Evolutionary conservation across 768 basidiomycete species (phyloP).

Genomic region (Hypsizygus marmoreus): DNA sequence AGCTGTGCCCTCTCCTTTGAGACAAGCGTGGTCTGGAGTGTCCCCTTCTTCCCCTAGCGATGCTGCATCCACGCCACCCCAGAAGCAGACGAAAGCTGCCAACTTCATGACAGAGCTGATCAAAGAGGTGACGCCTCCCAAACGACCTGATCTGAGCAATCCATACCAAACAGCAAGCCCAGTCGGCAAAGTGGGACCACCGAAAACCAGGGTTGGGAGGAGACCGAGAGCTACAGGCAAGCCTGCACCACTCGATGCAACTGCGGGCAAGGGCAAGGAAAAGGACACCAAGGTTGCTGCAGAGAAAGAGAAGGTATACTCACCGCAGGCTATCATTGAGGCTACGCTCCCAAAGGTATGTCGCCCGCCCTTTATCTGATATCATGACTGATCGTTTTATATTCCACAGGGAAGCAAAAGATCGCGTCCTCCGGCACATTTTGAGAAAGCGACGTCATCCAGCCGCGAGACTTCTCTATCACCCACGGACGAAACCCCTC

Average conservation of each 20-base stretch:
- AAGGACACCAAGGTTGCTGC: slow-evolving; percentile 17
- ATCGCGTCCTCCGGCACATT: slow-evolving; percentile 65
- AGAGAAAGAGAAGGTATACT: slow-evolving; percentile 36
- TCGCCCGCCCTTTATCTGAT: slow-evolving; percentile 4
- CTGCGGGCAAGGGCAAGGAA: slow-evolving; percentile 30
- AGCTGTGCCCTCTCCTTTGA: slow-evolving; percentile 70
- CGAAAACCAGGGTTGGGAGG: slow-evolving; percentile 44
- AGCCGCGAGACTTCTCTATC: slow-evolving; percentile 11
- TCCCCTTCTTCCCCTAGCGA: slow-evolving; percentile 38
- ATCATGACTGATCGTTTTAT: slow-evolving; percentile 9
- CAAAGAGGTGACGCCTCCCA: slow-evolving; percentile 67
- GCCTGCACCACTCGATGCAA: slow-evolving; percentile 27
- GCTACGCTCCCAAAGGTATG: slow-evolving; percentile 74
- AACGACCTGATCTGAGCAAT: slow-evolving; percentile 69
- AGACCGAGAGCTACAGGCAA: slow-evolving; percentile 46
- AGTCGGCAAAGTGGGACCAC: slow-evolving; percentile 47
- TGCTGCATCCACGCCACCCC: slow-evolving; percentile 32
- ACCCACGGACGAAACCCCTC: too few species aligned
- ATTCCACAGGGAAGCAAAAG: slow-evolving; percentile 74
- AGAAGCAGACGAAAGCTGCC: slow-evolving; percentile 65
- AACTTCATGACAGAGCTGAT: slow-evolving; percentile 70
- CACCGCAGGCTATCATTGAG: slow-evolving; percentile 73
- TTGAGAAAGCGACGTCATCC: slow-evolving; percentile 37
- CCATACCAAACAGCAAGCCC: slow-evolving; percentile 79
- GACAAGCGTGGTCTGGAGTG: slow-evolving; percentile 67